Evolutionary conservation across 768 basidiomycete species (phyloP).

Genomic region (Suillus brevipes): DNA sequence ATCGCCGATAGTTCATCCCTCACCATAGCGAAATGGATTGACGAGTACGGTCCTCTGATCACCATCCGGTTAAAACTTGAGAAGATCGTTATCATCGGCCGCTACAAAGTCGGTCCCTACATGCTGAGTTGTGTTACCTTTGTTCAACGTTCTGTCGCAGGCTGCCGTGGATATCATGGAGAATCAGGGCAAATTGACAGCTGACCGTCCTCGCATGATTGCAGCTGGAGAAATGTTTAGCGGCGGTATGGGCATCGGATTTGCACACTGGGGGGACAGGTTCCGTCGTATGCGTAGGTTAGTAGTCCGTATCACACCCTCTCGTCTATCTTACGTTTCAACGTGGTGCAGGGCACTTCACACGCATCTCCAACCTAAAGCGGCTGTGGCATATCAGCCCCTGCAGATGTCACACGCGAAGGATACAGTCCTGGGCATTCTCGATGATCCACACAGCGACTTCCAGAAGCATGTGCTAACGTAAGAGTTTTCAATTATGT

Average conservation of each 20-base stretch:
- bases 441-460: not conserved
- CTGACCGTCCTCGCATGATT: not conserved
- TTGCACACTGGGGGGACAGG: not conserved
- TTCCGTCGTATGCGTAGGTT: not conserved
- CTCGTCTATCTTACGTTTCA: not conserved
- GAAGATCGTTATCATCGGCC: not conserved
- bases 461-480: not conserved
- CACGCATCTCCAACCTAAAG: not conserved
- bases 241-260: not conserved
- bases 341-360: not conserved
- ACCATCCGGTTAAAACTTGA: not conserved
- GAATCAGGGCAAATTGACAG: not conserved
- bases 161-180: not conserved
- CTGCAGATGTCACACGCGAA: not conserved
- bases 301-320: not conserved
- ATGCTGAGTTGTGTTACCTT: not conserved
- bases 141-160: not conserved
- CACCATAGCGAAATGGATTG: not conserved
- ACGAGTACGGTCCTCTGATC: not conserved
- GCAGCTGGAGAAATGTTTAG: not conserved
- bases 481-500: not conserved
- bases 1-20: not conserved
- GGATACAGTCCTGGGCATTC: not conserved
- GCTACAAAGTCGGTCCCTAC: not conserved
- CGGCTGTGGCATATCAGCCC: not conserved